A percentile compares a stretch with the other conserved stretches of the same genome.
Evolutionary conservation across 176 grass and related monocot genomes (phyloP).

Genomic region (Musa schizocarpa): DNA sequence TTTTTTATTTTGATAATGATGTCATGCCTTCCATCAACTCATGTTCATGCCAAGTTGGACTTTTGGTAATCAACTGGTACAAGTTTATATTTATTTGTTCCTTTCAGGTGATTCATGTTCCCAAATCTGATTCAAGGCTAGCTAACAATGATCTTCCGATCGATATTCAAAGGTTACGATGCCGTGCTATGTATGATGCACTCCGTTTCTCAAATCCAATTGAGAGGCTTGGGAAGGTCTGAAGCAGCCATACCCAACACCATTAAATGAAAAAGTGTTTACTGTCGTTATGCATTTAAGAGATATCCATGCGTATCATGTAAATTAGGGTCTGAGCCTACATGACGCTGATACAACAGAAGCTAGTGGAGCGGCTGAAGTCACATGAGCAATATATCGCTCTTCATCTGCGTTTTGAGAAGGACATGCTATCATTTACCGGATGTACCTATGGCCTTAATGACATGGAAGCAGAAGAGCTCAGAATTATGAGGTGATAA

Average conservation of each 20-base stretch:
- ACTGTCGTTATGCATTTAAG: conserved; percentile 18
- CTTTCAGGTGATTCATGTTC: conserved; percentile 77
- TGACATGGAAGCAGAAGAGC: conserved; percentile 61
- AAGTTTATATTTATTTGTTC: conserved; percentile 16
- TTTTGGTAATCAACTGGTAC: not conserved
- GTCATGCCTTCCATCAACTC: not conserved
- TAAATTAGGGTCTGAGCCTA: conserved; percentile 86
- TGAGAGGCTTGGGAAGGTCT: conserved; percentile 86
- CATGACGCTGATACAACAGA: conserved; percentile 79
- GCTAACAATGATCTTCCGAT: conserved; percentile 81
- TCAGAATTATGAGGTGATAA: conserved; percentile 63
- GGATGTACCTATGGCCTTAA: conserved; percentile 67
- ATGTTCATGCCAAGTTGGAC: not conserved
- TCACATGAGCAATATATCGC: conserved; percentile 68
- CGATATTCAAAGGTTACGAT: conserved; percentile 95
- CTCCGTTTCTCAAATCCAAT: conserved; percentile 62
- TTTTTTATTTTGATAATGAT: not conserved
- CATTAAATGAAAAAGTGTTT: conserved; percentile 12
- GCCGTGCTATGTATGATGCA: conserved; percentile 74
- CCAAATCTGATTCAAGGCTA: conserved; percentile 82
- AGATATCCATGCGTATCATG: conserved; percentile 15
- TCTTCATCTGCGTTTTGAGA: conserved; percentile 95
- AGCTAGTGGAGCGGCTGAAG: conserved; percentile 75
- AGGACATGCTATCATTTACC: conserved; percentile 96
- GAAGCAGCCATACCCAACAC: conserved; percentile 24